Conservation (phyloP, 768 basidiomycete genomes). For the Russula sp. region DNA sequence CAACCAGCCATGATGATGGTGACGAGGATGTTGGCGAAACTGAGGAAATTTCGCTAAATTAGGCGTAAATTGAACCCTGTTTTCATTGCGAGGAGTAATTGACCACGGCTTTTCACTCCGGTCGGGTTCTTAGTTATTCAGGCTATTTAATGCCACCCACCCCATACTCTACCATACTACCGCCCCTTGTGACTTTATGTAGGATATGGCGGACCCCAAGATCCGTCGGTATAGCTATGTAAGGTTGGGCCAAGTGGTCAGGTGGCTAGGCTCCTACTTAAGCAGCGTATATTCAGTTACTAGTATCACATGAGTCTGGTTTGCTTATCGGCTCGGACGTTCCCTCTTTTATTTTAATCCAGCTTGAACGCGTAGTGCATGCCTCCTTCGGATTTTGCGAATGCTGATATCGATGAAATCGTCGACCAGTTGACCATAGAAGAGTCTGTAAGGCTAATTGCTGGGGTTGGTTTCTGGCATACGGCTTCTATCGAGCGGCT, state of each 20-base stretch:
- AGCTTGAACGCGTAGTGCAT: slow-evolving; percentile 32
- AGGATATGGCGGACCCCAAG: no score
- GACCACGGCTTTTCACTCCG: background rate
- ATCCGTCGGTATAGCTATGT: no score
- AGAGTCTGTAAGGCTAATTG: slow-evolving; percentile 66
- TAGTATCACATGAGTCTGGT: background rate
- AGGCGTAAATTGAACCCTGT: slow-evolving; percentile 1
- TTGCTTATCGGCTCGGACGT: background rate
- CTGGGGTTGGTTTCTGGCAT: slow-evolving; percentile 76
- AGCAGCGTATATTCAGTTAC: background rate
- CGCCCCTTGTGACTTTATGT: no score
- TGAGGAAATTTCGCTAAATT: slow-evolving; percentile 50
- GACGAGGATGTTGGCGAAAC: slow-evolving; percentile 79
- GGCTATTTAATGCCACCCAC: background rate
- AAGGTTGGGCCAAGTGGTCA: no score
- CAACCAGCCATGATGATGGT: slow-evolving; percentile 41
- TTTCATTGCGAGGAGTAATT: background rate
- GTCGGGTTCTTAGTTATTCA: background rate
- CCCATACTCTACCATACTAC: background rate
- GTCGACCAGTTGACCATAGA: slow-evolving; percentile 64
- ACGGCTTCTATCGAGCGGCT: slow-evolving; percentile 60
- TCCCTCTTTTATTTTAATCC: background rate
- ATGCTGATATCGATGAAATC: slow-evolving; percentile 53
- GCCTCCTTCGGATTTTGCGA: slow-evolving; percentile 65
- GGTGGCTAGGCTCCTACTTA: background rate